These are phyloP conservation scores for Entomortierella parvispora DNA, from an alignment of 192 early-diverging fungal genomes.

Conservation along the genomic window DNA sequence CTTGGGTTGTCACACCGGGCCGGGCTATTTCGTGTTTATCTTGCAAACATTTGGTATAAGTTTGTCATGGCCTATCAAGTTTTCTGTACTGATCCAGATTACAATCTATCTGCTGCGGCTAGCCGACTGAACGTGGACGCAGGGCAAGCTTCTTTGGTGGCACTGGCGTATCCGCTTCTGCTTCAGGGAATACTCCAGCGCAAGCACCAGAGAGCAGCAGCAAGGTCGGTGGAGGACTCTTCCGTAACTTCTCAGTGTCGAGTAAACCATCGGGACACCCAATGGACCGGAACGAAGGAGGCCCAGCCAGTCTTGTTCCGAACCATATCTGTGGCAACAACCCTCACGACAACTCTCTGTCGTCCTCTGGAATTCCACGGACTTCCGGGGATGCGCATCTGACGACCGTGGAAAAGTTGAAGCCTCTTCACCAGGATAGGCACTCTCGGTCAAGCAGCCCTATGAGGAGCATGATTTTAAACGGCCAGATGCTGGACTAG, in stretches of 20 bases:
- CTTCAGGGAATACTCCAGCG: constrained; percentile 2
- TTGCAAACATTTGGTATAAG: background rate
- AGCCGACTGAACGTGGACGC: constrained; percentile 31
- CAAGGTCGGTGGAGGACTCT: constrained; percentile 14
- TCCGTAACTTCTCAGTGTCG: constrained; percentile 36
- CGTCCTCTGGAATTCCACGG: background rate
- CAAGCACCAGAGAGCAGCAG: background rate
- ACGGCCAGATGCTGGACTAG: constrained; percentile 51
- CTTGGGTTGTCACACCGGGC: background rate
- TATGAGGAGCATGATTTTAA: constrained; percentile 48
- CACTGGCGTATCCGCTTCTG: background rate
- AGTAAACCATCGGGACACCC: constrained; percentile 7
- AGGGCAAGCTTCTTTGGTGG: constrained; percentile 39
- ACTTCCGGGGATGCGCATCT: constrained; percentile 1
- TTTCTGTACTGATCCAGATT: background rate
- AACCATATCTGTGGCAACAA: constrained; percentile 16
- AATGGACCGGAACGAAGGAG: constrained; percentile 34
- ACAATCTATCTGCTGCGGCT: no score
- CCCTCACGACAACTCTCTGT: background rate
- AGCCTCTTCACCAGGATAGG: constrained; percentile 27
- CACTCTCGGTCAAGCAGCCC: constrained; percentile 45
- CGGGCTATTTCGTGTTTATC: constrained; percentile 6
- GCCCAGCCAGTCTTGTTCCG: background rate
- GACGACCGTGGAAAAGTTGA: constrained; percentile 34
- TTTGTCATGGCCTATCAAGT: background rate